Conservation (phyloP, 345 rosid genomes). For the Turritis glabra region DNA sequence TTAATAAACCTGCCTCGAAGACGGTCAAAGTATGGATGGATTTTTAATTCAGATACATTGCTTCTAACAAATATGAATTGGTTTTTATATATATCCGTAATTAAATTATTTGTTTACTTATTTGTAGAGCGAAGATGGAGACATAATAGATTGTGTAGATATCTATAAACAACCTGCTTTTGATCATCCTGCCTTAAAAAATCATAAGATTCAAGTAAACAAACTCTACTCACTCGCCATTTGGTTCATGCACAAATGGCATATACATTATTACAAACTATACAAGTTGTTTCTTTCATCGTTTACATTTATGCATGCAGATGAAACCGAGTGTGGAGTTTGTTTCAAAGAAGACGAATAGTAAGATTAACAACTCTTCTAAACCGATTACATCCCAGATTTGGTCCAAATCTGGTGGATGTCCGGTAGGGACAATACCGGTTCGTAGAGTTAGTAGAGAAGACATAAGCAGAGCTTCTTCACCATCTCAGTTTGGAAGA, state of each 20-base stretch:
- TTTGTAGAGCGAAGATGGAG: slow-evolving; percentile 56
- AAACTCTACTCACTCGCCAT: background rate
- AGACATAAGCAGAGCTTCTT: slow-evolving; percentile 48
- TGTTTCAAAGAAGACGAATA: background rate
- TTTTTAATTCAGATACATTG: background rate
- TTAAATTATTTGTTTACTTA: background rate
- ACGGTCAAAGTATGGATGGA: slow-evolving; percentile 35
- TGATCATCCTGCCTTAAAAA: slow-evolving; percentile 48
- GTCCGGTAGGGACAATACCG: slow-evolving; percentile 54
- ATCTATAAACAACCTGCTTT: slow-evolving; percentile 57
- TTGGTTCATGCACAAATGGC: background rate
- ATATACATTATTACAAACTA: background rate
- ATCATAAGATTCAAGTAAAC: slow-evolving; percentile 50
- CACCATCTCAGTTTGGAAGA: slow-evolving; percentile 37
- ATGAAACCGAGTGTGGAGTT: slow-evolving; percentile 44
- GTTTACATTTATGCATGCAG: slow-evolving; percentile 35
- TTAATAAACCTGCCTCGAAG: slow-evolving; percentile 55
- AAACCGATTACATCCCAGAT: slow-evolving; percentile 32
- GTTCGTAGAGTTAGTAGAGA: slow-evolving; percentile 43
- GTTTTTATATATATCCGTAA: background rate
- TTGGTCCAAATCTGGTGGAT: slow-evolving; percentile 52
- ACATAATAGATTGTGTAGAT: slow-evolving; percentile 53
- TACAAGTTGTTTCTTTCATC: background rate
- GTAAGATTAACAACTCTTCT: slow-evolving; percentile 12
- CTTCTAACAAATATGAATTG: background rate